Evolutionary conservation across 805 yeast species (phyloP).

Genomic region (Zygosaccharomyces kombuchaensis): DNA sequence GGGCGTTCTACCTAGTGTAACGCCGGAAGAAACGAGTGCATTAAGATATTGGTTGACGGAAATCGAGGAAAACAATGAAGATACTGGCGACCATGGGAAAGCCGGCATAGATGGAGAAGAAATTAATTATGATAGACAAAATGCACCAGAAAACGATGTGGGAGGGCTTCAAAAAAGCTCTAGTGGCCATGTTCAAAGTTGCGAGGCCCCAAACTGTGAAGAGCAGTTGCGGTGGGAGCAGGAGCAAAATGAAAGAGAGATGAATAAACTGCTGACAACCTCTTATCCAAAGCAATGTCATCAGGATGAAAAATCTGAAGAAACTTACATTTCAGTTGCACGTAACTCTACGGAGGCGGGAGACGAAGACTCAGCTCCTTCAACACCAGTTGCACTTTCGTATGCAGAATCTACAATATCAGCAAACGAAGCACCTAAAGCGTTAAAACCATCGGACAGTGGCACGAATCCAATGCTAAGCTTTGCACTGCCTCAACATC

Average conservation of each 20-base stretch:
- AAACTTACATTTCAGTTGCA: slow-evolving; percentile 1
- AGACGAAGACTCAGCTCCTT: neutral
- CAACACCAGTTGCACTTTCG: neutral
- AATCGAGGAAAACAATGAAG: neutral
- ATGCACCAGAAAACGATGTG: neutral
- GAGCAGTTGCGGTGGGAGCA: neutral
- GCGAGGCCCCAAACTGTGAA: neutral
- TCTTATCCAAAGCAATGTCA: neutral
- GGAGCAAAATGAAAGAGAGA: slow-evolving; percentile 1
- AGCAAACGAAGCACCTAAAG: neutral
- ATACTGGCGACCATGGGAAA: neutral
- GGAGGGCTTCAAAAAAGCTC: neutral
- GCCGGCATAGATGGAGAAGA: neutral
- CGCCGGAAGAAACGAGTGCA: neutral
- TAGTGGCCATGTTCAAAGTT: neutral
- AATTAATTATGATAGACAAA: neutral
- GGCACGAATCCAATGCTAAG: neutral
- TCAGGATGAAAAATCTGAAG: neutral
- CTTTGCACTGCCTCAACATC: neutral
- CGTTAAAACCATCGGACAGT: neutral
- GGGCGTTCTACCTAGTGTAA: neutral
- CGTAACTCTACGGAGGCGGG: neutral
- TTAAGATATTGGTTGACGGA: neutral
- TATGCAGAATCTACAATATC: neutral
- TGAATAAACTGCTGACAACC: neutral